Conservation (phyloP, 164 flowering plant genomes). For the Chimonanthus salicifolius region DNA sequence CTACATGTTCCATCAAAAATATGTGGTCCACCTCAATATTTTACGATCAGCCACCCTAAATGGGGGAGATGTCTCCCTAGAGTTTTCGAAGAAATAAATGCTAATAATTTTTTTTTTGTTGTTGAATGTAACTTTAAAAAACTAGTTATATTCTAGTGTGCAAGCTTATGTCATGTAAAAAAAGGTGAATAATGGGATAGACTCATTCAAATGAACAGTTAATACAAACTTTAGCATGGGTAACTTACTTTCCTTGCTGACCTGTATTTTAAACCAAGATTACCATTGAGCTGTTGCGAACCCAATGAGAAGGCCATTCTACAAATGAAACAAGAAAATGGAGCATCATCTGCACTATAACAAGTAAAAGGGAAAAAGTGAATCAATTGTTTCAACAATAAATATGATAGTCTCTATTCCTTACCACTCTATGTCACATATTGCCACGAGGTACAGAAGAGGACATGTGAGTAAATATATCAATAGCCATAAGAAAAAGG, state of each 20-base stretch:
- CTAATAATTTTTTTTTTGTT: too few relatives aligned
- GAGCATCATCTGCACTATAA: neutral
- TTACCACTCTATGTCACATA: too few relatives aligned
- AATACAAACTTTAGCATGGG: neutral
- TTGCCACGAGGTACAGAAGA: neutral
- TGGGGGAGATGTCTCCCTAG: too few relatives aligned
- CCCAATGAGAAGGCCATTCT: neutral
- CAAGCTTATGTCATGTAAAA: too few relatives aligned
- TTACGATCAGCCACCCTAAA: too few relatives aligned
- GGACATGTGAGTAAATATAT: neutral
- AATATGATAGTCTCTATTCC: neutral
- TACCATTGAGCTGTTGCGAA: neutral
- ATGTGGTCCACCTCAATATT: too few relatives aligned
- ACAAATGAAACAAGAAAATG: neutral
- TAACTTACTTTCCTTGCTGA: neutral
- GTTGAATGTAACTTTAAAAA: too few relatives aligned
- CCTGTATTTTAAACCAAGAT: neutral
- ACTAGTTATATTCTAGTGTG: too few relatives aligned
- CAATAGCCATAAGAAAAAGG: neutral
- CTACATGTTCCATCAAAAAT: too few relatives aligned
- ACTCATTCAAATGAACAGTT: neutral
- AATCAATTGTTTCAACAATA: neutral
- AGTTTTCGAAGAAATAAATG: too few relatives aligned
- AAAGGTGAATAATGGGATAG: too few relatives aligned
- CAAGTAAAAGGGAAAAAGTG: neutral